Base-by-base conservation (phyloP, 1,139 yeast genomes). In the Geotrichum fermentans region DNA sequence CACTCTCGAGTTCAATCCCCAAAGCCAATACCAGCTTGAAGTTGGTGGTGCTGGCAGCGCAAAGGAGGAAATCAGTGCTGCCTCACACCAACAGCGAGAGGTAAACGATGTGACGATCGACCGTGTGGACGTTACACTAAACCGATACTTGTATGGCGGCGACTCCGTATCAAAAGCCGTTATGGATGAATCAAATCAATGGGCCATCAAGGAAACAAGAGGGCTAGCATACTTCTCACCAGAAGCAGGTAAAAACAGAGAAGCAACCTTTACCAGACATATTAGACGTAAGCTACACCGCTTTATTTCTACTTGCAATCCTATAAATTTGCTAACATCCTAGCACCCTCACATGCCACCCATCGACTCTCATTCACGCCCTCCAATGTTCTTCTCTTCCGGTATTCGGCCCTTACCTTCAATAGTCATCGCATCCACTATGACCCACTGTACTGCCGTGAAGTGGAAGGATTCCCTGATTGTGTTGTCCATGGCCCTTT, bases 391-490 rank as follows among this genome's bases (percentile, higher is more conserved):
- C 56, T 72, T 39, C 64, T 80, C 18, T 71, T 82, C 58, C 70
- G 88, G 53, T 87, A 80, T 66, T 81, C 92, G 40, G 82, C 84
- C 32, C 65, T 90, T 50, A 82, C 94, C 0, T 80, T 80, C 67
- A 92, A 92, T 62, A 73, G 92, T 4, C 98, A 92, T 64, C 75
- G 77, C 51, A 86, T 92, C 39, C 98, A 92, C 64, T 79, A 79
- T 62, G 86, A 86, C 60, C 65, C 66, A 1, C 58, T 57, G 0
- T 86, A 86, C 61, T 73, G 85, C 22, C 61, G 55, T 4, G 49
- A 62, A 0, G 60, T 61, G 1, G 97, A 92, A 59, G 74, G 77
- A 0, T 76, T 87, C 44, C 80, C 82, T 0, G 72, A 72, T 35
- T 62, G 81, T 0, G 68, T 92, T 0, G 83, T 84, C 0, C 96